Percentiles rank a stretch among this genome's conserved stretches.
Conservation (phyloP, 2,329 filamentous ascomycete genomes). For the Blastomyces gilchristii region DNA sequence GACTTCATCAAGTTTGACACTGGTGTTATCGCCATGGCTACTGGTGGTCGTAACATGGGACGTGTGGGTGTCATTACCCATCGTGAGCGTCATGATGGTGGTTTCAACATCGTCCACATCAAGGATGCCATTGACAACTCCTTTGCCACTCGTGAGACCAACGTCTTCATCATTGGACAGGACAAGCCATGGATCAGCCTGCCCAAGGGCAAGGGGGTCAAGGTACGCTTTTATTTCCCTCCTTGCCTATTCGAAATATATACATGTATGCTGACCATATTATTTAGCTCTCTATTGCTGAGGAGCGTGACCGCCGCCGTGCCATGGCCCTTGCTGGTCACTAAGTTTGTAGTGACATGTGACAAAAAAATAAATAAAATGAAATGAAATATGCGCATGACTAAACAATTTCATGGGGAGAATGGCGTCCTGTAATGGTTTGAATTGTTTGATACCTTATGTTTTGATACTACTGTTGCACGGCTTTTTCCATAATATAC, state of each 20-base stretch:
- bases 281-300: constrained; percentile 75
- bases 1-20: constrained; percentile 99
- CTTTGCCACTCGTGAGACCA: constrained; percentile 97
- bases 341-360: constrained; percentile 26
- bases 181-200: constrained; percentile 99
- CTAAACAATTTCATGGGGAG: constrained; percentile 24
- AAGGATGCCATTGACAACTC: constrained; percentile 99
- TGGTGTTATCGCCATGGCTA: constrained; percentile 95
- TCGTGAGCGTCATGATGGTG: constrained; percentile 99
- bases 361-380: not conserved
- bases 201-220: constrained; percentile 99
- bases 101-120: constrained; percentile 99
- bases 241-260: not conserved
- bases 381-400: constrained; percentile 15
- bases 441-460: constrained; percentile 3
- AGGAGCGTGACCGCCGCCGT: constrained; percentile 97
- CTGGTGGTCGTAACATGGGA: constrained; percentile 99
- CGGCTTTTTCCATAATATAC: not conserved
- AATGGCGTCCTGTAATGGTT: constrained; percentile 23
- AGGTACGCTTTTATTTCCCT: constrained; percentile 39
- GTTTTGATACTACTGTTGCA: constrained; percentile 2
- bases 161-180: constrained; percentile 97
- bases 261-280: constrained; percentile 17
- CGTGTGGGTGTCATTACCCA: constrained; percentile 99
- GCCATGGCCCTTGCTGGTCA: constrained; percentile 50